phyloP scores from a whole-genome alignment of 768 basidiomycete species.

The Psilocybe sp. region DNA sequence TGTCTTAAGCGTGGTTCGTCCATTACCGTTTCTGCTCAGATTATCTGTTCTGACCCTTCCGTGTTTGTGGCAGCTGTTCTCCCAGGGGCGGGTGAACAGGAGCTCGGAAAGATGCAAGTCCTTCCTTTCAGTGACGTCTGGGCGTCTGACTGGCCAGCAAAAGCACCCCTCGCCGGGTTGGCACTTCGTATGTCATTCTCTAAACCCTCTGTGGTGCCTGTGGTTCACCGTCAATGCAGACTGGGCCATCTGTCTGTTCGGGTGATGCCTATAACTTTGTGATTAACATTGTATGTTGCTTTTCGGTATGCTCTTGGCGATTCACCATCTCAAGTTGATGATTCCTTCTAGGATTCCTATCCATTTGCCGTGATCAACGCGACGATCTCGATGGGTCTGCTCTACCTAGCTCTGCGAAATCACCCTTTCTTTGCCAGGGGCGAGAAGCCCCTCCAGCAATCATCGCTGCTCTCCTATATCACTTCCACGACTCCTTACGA shows the following conservation, averaged over 20 bases:
- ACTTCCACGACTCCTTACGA: background rate
- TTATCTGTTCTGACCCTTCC: conserved; percentile 9
- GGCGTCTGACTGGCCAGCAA: conserved; percentile 58
- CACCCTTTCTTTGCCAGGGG: background rate
- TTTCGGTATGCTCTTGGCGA: background rate
- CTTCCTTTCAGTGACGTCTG: conserved; percentile 61
- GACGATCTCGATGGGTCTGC: conserved; percentile 47
- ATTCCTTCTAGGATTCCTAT: conserved; percentile 34
- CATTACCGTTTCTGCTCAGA: conserved; percentile 29
- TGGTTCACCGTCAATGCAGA: conserved; percentile 16
- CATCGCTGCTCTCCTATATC: background rate
- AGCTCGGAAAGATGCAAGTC: conserved; percentile 58
- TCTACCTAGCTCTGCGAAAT: conserved; percentile 31
- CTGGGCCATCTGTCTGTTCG: conserved; percentile 33
- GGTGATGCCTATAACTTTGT: conserved; percentile 70
- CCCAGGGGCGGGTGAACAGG: conserved; percentile 55
- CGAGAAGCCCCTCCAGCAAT: background rate
- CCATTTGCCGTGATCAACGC: conserved; percentile 51
- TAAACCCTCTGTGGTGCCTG: too few species aligned
- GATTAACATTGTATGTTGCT: conserved; percentile 45
- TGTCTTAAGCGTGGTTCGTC: conserved; percentile 43
- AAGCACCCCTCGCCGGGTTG: conserved; percentile 57
- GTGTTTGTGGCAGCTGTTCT: conserved; percentile 17
- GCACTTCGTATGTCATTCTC: conserved; percentile 34
- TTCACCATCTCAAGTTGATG: background rate